Percentiles rank a stretch among this genome's conserved stretches.
Conservation (phyloP, 2,329 filamentous ascomycete species). For the Aspergillus pseudotamarii region DNA sequence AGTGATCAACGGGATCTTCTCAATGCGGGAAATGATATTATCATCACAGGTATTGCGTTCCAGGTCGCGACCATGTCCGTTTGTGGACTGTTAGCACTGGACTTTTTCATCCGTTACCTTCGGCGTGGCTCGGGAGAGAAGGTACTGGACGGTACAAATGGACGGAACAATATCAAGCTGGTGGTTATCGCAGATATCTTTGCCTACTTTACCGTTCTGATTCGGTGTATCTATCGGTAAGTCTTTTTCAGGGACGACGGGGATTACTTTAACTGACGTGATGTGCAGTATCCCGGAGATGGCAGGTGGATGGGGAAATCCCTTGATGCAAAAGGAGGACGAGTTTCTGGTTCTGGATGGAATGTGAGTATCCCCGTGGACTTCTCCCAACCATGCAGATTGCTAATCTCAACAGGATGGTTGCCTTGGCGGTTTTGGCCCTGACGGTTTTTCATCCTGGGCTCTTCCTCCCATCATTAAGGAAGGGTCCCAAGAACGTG, state of each 20-base stretch:
- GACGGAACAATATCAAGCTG: constrained; percentile 25
- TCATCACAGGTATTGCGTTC: constrained; percentile 60
- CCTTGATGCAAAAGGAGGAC: constrained; percentile 50
- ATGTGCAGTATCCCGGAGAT: constrained; percentile 51
- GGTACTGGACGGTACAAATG: constrained; percentile 13
- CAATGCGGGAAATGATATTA: constrained; percentile 56
- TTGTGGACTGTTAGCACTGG: constrained; percentile 42
- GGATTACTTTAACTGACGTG: not conserved
- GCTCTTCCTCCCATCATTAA: constrained; percentile 45
- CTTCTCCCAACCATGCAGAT: not conserved
- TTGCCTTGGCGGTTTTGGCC: constrained; percentile 43
- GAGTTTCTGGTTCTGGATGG: constrained; percentile 54
- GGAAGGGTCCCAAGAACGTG: constrained; percentile 28
- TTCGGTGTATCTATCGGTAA: constrained; percentile 49
- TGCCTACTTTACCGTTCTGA: constrained; percentile 44
- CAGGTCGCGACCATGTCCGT: constrained; percentile 56
- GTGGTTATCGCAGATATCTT: constrained; percentile 34
- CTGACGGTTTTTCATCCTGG: constrained; percentile 50
- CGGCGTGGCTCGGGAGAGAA: constrained; percentile 33
- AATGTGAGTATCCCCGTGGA: constrained; percentile 40
- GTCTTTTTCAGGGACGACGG: constrained; percentile 4
- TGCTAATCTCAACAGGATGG: constrained; percentile 42
- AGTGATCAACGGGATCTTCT: constrained; percentile 39
- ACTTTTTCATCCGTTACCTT: constrained; percentile 48
- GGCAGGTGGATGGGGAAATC: constrained; percentile 53